Evolutionary conservation across 352 stramenopile species (phyloP).

Genomic region (Pythium rishiriense): DNA sequence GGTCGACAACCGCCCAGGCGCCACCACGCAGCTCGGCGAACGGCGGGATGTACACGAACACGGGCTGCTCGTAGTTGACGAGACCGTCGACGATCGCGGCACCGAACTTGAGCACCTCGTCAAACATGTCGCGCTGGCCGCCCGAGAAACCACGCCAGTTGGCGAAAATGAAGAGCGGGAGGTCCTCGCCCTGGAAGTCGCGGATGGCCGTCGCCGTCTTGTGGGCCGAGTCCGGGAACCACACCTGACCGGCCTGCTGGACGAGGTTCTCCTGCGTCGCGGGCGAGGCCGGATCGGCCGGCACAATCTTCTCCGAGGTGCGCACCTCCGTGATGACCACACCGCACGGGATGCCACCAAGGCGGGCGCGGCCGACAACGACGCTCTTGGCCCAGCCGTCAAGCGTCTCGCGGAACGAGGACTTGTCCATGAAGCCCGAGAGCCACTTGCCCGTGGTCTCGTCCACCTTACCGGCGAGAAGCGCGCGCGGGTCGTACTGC

Average conservation of each 20-base stretch:
- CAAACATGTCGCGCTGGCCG: constrained; percentile 99
- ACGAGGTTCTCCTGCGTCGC: constrained; percentile 96
- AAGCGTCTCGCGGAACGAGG: constrained; percentile 98
- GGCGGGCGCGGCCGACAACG: constrained; percentile 95
- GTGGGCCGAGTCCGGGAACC: constrained; percentile 99
- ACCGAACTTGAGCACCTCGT: constrained; percentile 99
- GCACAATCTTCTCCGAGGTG: constrained; percentile 96
- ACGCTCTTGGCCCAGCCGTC: constrained; percentile 99
- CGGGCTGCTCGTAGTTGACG: constrained; percentile 98
- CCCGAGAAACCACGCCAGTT: constrained; percentile 99
- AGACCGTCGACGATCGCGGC: constrained; percentile 99
- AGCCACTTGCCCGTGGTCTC: constrained; percentile 82
- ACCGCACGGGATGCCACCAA: constrained; percentile 98
- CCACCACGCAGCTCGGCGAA: constrained; percentile 98
- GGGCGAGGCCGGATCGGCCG: constrained; percentile 97
- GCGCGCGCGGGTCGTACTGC: constrained; percentile 94
- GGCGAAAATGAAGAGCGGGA: constrained; percentile 99
- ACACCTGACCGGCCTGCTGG: constrained; percentile 99
- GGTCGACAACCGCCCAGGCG: constrained; percentile 99
- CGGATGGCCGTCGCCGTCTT: constrained; percentile 99
- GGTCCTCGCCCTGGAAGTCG: constrained; percentile 99
- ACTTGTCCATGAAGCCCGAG: constrained; percentile 97
- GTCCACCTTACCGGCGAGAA: constrained; percentile 89
- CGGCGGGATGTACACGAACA: constrained; percentile 99
- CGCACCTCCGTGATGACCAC: constrained; percentile 99